Conservation (phyloP, 2,329 filamentous ascomycete genomes). For the Aspergillus sp. region DNA sequence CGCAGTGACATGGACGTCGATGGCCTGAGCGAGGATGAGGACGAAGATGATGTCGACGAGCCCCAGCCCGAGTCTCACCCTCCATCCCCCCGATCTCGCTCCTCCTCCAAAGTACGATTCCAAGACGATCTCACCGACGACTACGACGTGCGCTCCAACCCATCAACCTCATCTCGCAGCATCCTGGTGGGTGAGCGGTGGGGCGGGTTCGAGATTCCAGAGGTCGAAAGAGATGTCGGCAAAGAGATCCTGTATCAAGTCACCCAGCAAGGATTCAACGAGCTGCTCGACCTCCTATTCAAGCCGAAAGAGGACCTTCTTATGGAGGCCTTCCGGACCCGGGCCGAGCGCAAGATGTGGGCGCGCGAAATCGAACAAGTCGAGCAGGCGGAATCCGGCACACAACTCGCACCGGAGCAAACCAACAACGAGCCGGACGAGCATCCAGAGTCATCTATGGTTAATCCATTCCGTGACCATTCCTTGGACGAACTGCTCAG, state of each 20-base stretch:
- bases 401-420: constrained; percentile 16
- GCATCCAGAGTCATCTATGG: constrained; percentile 28
- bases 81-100: constrained; percentile 63
- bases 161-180: constrained; percentile 71
- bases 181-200: constrained; percentile 68
- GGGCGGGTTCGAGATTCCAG: constrained; percentile 76
- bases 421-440: constrained; percentile 32
- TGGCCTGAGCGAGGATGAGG: constrained; percentile 40
- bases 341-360: constrained; percentile 60
- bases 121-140: constrained; percentile 69
- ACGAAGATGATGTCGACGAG: constrained; percentile 58
- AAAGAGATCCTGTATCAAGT: constrained; percentile 90
- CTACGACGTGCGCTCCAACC: constrained; percentile 70
- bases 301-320: constrained; percentile 76
- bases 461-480: constrained; percentile 36
- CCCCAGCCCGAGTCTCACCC: constrained; percentile 38
- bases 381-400: constrained; percentile 34
- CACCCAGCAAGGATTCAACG: constrained; percentile 89
- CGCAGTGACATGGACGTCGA: constrained; percentile 43
- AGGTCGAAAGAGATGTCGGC: constrained; percentile 78
- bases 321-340: constrained; percentile 66
- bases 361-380: constrained; percentile 44
- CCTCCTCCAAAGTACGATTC: constrained; percentile 78
- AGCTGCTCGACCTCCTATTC: constrained; percentile 85
- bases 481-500: constrained; percentile 48